Evolutionary conservation across 1,284 basidiomycete genomes (phyloP).

Genomic region (Marasmius sp.): DNA sequence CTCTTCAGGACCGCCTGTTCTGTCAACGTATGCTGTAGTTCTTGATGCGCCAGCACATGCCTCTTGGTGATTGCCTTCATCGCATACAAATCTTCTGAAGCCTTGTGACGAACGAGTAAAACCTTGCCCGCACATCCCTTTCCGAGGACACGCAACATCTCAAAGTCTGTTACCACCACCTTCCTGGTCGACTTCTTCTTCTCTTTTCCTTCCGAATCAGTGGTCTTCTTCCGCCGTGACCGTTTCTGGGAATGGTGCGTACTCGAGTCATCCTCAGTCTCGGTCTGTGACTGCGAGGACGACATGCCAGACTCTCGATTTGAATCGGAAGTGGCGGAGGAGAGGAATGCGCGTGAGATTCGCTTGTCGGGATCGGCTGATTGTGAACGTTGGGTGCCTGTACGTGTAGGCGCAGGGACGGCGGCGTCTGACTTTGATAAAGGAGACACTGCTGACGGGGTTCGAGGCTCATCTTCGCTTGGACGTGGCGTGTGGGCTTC

Average conservation of each 20-base stretch:
- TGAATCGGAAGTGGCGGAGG: slow-evolving; percentile 34
- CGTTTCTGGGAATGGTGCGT: slow-evolving; percentile 26
- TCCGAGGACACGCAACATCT: slow-evolving; percentile 93
- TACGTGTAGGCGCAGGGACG: slow-evolving; percentile 11
- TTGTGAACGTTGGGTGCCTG: slow-evolving; percentile 67
- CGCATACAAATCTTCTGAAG: slow-evolving; percentile 74
- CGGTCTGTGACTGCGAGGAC: slow-evolving; percentile 44
- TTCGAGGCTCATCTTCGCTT: slow-evolving; percentile 24
- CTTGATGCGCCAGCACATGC: slow-evolving; percentile 93
- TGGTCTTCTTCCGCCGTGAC: slow-evolving; percentile 10
- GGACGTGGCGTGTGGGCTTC: slow-evolving; percentile 14
- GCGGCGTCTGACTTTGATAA: slow-evolving; percentile 6
- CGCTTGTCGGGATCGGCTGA: slow-evolving; percentile 71
- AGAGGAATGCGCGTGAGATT: slow-evolving; percentile 51
- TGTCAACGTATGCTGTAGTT: slow-evolving; percentile 92
- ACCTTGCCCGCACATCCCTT: slow-evolving; percentile 97
- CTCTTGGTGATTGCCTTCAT: slow-evolving; percentile 97
- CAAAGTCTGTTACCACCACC: slow-evolving; percentile 86
- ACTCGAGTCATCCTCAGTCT: slow-evolving; percentile 60
- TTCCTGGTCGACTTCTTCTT: slow-evolving; percentile 63
- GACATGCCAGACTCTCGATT: slow-evolving; percentile 18
- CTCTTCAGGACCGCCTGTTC: slow-evolving; percentile 92
- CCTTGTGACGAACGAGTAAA: slow-evolving; percentile 80
- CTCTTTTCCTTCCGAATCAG: slow-evolving; percentile 21
- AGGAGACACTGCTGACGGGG: slow-evolving; percentile 17